Conservation (phyloP, 2,329 filamentous ascomycete genomes). For the Penicillium sp. region DNA sequence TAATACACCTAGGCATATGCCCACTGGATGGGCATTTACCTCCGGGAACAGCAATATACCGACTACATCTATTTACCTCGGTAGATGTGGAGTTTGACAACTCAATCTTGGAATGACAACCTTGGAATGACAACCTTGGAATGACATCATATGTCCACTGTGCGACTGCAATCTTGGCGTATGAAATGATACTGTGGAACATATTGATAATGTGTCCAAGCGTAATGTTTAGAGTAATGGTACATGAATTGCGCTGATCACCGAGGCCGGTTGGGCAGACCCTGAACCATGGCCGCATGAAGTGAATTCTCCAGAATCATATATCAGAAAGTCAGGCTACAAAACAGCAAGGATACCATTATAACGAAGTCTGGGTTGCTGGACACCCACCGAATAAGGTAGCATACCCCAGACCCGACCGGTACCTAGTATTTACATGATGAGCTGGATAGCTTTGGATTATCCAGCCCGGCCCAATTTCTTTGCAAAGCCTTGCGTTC, state of each 20-base stretch:
- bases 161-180: background rate
- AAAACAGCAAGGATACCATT: background rate
- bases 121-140: background rate
- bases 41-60: background rate
- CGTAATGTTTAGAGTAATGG: background rate
- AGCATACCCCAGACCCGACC: background rate
- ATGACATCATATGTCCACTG: background rate
- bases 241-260: background rate
- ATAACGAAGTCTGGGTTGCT: background rate
- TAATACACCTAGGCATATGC: too few species aligned
- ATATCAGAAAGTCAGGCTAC: background rate
- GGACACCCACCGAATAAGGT: background rate
- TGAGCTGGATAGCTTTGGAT: background rate
- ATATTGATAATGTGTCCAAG: background rate
- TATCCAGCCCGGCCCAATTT: background rate
- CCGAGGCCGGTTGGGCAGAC: background rate
- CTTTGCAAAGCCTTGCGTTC: background rate
- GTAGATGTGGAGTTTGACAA: background rate
- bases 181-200: background rate
- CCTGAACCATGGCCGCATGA: background rate
- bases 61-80: background rate
- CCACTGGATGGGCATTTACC: too few species aligned
- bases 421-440: constrained; percentile 5
- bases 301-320: background rate
- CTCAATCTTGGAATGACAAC: background rate